Conservation (phyloP, 768 basidiomycete species). For the Gloeopeniophorella convolvens region DNA sequence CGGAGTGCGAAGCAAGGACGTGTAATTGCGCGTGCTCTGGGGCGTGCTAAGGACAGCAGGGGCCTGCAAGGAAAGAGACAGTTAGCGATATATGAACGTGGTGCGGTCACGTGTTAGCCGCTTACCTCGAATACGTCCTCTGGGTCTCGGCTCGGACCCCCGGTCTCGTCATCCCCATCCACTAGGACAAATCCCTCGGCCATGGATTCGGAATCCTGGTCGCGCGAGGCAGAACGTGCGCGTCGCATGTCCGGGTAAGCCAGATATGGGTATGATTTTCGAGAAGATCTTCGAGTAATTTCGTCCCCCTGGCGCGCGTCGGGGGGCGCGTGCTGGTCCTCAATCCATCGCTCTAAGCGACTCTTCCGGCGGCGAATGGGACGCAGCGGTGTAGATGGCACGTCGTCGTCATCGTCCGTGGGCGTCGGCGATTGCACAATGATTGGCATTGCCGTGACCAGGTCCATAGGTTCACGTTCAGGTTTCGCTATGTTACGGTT, state of each 20-base stretch:
- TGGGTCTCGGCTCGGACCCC: slow-evolving; percentile 1
- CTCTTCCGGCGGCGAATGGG: slow-evolving; percentile 33
- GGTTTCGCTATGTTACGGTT: neutral
- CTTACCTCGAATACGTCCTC: slow-evolving; percentile 13
- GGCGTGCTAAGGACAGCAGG: slow-evolving; percentile 23
- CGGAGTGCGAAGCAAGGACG: slow-evolving; percentile 32
- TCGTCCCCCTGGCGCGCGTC: slow-evolving; percentile 19
- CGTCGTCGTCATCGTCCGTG: slow-evolving; percentile 18
- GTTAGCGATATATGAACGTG: slow-evolving; percentile 2
- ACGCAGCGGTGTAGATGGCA: slow-evolving; percentile 17
- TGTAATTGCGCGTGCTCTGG: slow-evolving; percentile 29
- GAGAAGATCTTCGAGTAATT: slow-evolving; percentile 21
- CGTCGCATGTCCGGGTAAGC: slow-evolving; percentile 34
- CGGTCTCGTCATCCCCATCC: slow-evolving; percentile 27
- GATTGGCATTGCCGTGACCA: slow-evolving; percentile 15
- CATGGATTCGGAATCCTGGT: slow-evolving; percentile 30
- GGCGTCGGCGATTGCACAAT: slow-evolving; percentile 18
- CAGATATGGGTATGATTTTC: slow-evolving; percentile 35
- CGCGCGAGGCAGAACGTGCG: slow-evolving; percentile 25
- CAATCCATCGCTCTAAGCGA: slow-evolving; percentile 40
- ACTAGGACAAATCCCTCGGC: slow-evolving; percentile 38
- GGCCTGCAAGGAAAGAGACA: slow-evolving; percentile 6
- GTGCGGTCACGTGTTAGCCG: slow-evolving; percentile 12
- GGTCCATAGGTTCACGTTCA: neutral
- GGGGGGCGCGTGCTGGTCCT: slow-evolving; percentile 32